Base-by-base conservation (phyloP, 1,284 basidiomycete species). In the Microbotryum lychnidis-dioicae region DNA sequence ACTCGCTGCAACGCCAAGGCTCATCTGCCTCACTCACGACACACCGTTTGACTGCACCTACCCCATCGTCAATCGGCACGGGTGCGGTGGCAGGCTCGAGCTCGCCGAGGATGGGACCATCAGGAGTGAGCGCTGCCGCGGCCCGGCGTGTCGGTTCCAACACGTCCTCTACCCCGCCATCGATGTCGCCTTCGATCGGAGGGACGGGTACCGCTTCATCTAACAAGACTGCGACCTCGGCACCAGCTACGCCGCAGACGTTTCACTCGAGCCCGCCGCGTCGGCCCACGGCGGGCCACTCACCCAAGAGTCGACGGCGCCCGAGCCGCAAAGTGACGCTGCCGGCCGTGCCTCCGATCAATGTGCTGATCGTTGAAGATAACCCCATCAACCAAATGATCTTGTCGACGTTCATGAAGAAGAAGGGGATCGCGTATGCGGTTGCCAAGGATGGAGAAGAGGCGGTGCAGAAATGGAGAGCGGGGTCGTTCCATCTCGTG, bases 301-400 rank as follows among this genome's bases (percentile, higher is more conserved):
- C 51, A 10, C 56, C 57, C 48, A 61, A 56, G 54, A 55, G 54
- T 10, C 53, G 48, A 45, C 16, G 65, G 33, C 37, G 54, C 10
- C 42, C 59, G 21, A 63, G 60, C 25, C 47, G 67, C 45, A 58
- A 54, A 48, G 47, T 47, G 6, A 60, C 64, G 6, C 5, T 67
- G 42, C 60, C 69, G 2, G 63, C 94, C 46, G 86, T 93, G 2
- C 93, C 93, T 6, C 93, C 92, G 0, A 93, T 97, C 73, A 93
- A 89, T 70, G 93, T 97, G 0, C 81, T 97, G 69, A 93, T 97
- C 66, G 92, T 97, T 31, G 92, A 97, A 76, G 96, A 99, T 78
- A 99, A 99, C 73, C 89, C 91, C 4, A 98, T 99, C 79, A 98
- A 99, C 75, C 92, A 94, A 73, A 92, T 89, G 29, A 97, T 98